phyloP scores from a whole-genome alignment of 257 asterid species.

The Fraxinus americana region DNA sequence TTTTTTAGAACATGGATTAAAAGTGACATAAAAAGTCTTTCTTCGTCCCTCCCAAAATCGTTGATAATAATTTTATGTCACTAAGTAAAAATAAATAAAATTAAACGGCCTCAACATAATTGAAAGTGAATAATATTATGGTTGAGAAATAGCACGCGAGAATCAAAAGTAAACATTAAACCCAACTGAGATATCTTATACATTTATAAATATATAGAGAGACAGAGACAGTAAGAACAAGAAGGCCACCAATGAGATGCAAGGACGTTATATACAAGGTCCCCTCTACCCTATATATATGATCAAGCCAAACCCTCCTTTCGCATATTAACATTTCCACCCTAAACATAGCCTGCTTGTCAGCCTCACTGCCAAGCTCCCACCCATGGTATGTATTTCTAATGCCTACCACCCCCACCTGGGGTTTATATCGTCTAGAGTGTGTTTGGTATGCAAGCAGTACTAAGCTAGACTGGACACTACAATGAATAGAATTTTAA shows the following conservation, averaged over 20 bases:
- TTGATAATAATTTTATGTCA: too few relatives aligned
- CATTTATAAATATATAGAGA: conserved; percentile 2
- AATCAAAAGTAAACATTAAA: too few relatives aligned
- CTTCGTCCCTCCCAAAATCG: not conserved
- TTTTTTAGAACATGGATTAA: too few relatives aligned
- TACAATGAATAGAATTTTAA: not conserved
- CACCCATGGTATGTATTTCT: conserved; percentile 33
- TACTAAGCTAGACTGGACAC: not conserved
- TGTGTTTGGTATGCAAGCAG: not conserved
- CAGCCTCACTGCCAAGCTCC: conserved; percentile 7
- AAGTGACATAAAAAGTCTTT: too few relatives aligned
- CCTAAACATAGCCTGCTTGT: not conserved
- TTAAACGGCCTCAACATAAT: not conserved
- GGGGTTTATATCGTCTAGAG: not conserved
- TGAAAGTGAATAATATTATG: too few relatives aligned
- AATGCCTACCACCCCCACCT: not conserved
- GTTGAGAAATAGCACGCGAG: too few relatives aligned
- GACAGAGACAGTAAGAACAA: conserved; percentile 24
- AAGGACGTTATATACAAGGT: conserved; percentile 39
- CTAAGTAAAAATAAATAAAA: too few relatives aligned
- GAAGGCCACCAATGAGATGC: conserved; percentile 42
- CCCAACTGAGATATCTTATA: too few relatives aligned
- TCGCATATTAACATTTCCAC: conserved; percentile 10
- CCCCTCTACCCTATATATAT: conserved; percentile 27
- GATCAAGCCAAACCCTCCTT: conserved; percentile 3